Base-by-base conservation (phyloP, 2,329 filamentous ascomycete genomes). In the Byssothecium circinans region DNA sequence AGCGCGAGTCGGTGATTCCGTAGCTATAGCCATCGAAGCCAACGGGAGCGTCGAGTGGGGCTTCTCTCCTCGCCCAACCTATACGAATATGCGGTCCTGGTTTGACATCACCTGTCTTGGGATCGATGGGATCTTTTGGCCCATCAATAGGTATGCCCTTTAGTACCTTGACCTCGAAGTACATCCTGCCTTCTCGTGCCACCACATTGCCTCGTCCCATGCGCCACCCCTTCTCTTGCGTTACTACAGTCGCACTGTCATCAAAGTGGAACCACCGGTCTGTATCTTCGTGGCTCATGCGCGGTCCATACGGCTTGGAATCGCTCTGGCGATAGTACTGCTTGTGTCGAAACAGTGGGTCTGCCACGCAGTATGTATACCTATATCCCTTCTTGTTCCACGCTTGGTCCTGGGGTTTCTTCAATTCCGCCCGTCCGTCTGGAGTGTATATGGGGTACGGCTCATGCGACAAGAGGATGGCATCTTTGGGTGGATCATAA, bases 21-120 rank as follows among this genome's bases (percentile, higher is more conserved):
- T 97, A 97, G 65, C 91, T 95, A 74, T 97, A 96, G 34, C 88
- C 88, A 65, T 95, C 89, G 58, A 90, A 94, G 1, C 90, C 89
- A 0, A 94, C 89, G 0, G 89, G 89, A 1, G 86, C 87, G 70
- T 95, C 90, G 1, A 94, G 74, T 0, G 87, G 88, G 10, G 89
- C 88, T 67, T 95, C 89, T 40, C 89, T 79, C 52, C 89, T 76
- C 2, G 88, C 88, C 77, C 90, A 97, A 3, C 95, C 95, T 67
- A 97, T 82, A 7, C 94, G 87, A 19, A 97, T 77, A 73, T 79
- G 67, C 61, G 79, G 67, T 69, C 79, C 71, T 80, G 88, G 62
- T 76, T 78, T 42, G 1, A 63, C 64, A 39, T 72, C 65, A 35
- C 64, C 65, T 0, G 61, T 65, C 23, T 54, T 60, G 2, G 69